Base-by-base conservation (phyloP, 129 eudicot species). In the Chrysanthemum lavandulifolium region DNA sequence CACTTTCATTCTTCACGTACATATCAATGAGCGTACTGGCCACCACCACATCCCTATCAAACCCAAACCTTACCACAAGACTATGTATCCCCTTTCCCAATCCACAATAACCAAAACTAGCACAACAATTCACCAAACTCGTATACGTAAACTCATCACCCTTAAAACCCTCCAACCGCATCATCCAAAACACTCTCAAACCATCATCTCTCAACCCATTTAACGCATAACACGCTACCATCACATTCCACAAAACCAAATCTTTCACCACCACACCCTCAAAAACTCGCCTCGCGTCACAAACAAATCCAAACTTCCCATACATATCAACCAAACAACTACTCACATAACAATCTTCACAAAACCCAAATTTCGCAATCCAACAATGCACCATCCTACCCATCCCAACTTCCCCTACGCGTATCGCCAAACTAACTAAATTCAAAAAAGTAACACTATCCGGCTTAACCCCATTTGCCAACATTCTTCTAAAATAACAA, bases 201-300 rank as follows among this genome's bases (percentile, higher is more conserved):
- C 85, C 85, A 13, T 84, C 89, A 69, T 74, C 67, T 7, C 47
- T 67, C 67, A 83, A 77, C 70, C 69, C 67, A 59, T 89, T 86
- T 65, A 76, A 64, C 25, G 63, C 79, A 73, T 86, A 86, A 68
- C 85, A 79, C 64, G 91, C 86, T 33, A 86, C 82, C 89, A 89
- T 86, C 43, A 84, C 96, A 80, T 89, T 89, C 96, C 96, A 86
- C 71, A 84, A 80, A 61, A 89, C 91, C 78, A 84, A 54, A 80
- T 89, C 96, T 72, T 62, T 83, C 73, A 48, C 71, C 70, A 71
- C 55, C 23, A 57, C 71, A 43, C 47, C 45, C 65, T 86, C 83
- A 78, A 84, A 86, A 75, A 68, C 82, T 43, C 36, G 27, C 64
- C 77, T 79, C 25, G 91, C 87, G 13, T 89, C 84, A 13, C 47